Percentiles rank a stretch among this genome's conserved stretches.
Conservation (phyloP, 2,329 filamentous ascomycete genomes). For the Penicillium polonicum region DNA sequence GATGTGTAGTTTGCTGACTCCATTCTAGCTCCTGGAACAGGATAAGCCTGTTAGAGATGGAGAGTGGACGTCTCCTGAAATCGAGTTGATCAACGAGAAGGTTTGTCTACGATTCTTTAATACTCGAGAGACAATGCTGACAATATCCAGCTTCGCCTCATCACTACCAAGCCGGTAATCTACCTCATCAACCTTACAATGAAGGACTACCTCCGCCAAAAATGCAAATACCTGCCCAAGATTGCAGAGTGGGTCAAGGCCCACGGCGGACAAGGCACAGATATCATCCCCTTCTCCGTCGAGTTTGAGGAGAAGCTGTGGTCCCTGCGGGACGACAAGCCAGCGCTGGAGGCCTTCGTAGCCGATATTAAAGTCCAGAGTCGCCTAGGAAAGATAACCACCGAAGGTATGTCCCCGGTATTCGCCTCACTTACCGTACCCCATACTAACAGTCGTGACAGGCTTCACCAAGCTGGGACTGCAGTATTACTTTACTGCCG, state of each 20-base stretch:
- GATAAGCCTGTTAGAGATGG: slow-evolving; percentile 8
- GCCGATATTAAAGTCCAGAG: background rate
- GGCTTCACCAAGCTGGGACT: slow-evolving; percentile 7
- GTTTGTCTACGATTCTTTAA: background rate
- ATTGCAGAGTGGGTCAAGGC: slow-evolving; percentile 8
- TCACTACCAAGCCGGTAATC: slow-evolving; percentile 8
- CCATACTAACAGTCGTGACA: background rate
- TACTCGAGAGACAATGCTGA: background rate
- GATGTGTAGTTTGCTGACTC: background rate
- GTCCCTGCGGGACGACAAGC: slow-evolving; percentile 1
- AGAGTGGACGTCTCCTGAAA: slow-evolving; percentile 6
- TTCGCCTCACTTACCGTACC: background rate
- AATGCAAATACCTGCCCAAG: slow-evolving; percentile 6
- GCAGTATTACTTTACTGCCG: slow-evolving; percentile 8
- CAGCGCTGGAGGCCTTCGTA: slow-evolving; percentile 2
- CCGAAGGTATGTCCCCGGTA: background rate
- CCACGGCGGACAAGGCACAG: slow-evolving; percentile 1
- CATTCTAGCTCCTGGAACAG: background rate
- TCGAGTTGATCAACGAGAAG: slow-evolving; percentile 10
- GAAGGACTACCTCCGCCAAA: slow-evolving; percentile 9
- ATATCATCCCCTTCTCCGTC: slow-evolving; percentile 9
- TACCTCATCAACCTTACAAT: slow-evolving; percentile 10
- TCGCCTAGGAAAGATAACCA: background rate
- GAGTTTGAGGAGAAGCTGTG: slow-evolving; percentile 10
- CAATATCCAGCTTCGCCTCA: slow-evolving; percentile 1